Percentiles rank a stretch among this genome's conserved stretches.
Conservation (phyloP, 2,329 filamentous ascomycete species). For the Lecanosticta acicola region DNA sequence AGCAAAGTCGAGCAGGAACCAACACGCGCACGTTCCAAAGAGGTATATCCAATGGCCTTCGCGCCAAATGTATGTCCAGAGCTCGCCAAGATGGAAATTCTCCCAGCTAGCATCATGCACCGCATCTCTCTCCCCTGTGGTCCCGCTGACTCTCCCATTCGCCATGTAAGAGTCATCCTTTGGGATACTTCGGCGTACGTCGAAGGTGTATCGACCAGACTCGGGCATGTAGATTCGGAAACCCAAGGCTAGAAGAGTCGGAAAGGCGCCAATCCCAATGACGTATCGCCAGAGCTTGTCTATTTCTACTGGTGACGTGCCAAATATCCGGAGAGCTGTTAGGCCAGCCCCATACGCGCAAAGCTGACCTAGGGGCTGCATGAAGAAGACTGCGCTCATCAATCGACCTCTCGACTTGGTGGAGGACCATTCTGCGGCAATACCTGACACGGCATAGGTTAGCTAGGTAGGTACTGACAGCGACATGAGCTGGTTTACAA, state of each 20-base stretch:
- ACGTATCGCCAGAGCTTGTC: conserved; percentile 39
- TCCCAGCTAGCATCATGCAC: too few species aligned
- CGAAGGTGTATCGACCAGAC: conserved; percentile 36
- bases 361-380: conserved; percentile 40
- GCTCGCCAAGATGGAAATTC: conserved; percentile 13
- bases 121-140: too few species aligned
- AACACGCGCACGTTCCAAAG: conserved; percentile 18
- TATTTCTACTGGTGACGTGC: conserved; percentile 30
- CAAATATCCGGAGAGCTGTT: conserved; percentile 13
- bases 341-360: conserved; percentile 21
- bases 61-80: conserved; percentile 17
- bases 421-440: conserved; percentile 38
- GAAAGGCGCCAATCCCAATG: conserved; percentile 37
- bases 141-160: too few species aligned
- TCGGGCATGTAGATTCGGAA: conserved; percentile 41
- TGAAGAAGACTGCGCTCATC: conserved; percentile 39
- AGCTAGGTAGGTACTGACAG: neutral
- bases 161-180: too few species aligned
- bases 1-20: conserved; percentile 19
- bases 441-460: conserved; percentile 14
- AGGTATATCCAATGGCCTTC: conserved; percentile 21
- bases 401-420: conserved; percentile 36
- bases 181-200: conserved; percentile 30
- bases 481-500: conserved; percentile 11
- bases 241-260: conserved; percentile 34